Conservation (phyloP, 75 land plant species). For the Picea glauca region DNA sequence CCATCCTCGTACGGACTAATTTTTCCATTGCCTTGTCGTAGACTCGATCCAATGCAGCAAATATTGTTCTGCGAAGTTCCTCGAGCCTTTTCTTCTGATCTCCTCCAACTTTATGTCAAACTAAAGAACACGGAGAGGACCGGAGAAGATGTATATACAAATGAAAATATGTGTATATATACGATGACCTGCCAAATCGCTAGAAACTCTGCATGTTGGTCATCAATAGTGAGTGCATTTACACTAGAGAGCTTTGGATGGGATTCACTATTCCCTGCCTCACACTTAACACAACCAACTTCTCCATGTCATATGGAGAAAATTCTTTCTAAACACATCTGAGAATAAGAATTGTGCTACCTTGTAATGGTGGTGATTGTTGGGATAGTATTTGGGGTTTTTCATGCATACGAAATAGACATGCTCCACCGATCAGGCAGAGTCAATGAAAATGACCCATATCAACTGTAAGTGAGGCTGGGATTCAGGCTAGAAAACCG, state of each 20-base stretch:
- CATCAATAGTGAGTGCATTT: conserved; percentile 2
- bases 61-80: conserved; percentile 8
- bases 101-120: conserved; percentile 18
- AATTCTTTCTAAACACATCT: too few species aligned
- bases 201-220: conserved; percentile 23
- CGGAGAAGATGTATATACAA: neutral
- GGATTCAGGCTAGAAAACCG: too few species aligned
- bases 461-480: too few species aligned
- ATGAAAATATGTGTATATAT: neutral
- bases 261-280: neutral
- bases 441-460: too few species aligned
- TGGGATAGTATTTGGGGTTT: too few species aligned
- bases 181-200: conserved; percentile 16
- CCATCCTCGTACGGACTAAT: conserved; percentile 15
- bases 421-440: too few species aligned
- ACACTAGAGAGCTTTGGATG: neutral
- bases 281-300: too few species aligned
- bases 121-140: too few species aligned
- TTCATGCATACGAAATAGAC: too few species aligned
- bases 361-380: too few species aligned
- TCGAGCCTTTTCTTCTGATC: conserved; percentile 12
- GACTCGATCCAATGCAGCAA: conserved; percentile 16
- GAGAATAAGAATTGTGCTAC: too few species aligned
- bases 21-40: conserved; percentile 26
- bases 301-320: too few species aligned